phyloP scores from a whole-genome alignment of 805 yeast genomes.

The Spathaspora girioi region DNA sequence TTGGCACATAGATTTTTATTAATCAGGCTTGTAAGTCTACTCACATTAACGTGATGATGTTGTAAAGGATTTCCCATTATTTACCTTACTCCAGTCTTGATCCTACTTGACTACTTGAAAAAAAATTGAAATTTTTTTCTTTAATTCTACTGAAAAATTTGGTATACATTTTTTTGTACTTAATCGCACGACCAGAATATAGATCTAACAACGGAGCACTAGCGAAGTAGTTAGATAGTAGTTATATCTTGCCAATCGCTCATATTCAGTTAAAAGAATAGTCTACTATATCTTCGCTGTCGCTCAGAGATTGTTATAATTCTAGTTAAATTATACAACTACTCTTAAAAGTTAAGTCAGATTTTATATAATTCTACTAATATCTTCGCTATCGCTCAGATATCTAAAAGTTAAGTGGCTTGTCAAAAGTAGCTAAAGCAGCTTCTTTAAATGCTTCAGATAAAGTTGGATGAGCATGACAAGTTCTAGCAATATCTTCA shows the following conservation, averaged over 20 bases:
- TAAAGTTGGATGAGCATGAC: slow-evolving; percentile 98
- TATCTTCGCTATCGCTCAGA: neutral
- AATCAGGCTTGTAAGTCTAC: slow-evolving; percentile 42
- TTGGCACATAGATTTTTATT: slow-evolving; percentile 42
- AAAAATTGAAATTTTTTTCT: neutral
- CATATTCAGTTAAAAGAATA: too few species aligned
- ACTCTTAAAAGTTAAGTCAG: too few species aligned
- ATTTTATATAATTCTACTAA: too few species aligned
- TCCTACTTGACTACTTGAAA: neutral
- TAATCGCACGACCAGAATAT: neutral
- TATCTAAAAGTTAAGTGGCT: slow-evolving; percentile 83
- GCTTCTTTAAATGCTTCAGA: slow-evolving; percentile 99
- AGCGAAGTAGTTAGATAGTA: too few species aligned
- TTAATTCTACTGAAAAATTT: neutral
- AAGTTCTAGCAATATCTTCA: slow-evolving; percentile 95
- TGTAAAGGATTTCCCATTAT: slow-evolving; percentile 33
- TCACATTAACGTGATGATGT: slow-evolving; percentile 38
- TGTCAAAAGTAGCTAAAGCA: slow-evolving; percentile 85
- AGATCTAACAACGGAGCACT: too few species aligned
- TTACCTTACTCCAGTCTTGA: neutral
- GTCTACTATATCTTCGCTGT: too few species aligned
- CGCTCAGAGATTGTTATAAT: too few species aligned
- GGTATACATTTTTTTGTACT: neutral
- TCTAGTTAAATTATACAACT: too few species aligned
- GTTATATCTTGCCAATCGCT: too few species aligned